Percentiles rank a stretch among this genome's conserved stretches.
Evolutionary conservation across 345 rosid genomes (phyloP).

Genomic region (Heritiera fomes): DNA sequence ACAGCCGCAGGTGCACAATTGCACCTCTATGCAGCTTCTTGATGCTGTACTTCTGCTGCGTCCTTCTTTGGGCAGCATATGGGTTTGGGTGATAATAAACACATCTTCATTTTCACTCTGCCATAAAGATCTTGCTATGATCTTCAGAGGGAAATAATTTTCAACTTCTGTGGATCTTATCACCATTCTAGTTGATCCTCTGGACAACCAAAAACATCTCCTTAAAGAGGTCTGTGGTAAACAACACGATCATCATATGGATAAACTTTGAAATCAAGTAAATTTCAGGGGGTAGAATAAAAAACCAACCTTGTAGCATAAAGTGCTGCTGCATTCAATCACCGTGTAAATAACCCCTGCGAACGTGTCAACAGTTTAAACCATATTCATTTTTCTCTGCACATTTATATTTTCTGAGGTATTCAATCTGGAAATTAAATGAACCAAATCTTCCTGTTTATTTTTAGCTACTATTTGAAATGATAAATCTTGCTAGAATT

Average conservation of each 20-base stretch:
- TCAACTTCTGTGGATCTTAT: neutral
- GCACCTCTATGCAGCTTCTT: neutral
- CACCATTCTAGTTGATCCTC: neutral
- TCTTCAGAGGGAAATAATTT: neutral
- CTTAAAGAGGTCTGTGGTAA: neutral
- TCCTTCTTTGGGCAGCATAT: neutral
- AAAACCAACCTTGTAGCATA: neutral
- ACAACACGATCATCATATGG: neutral
- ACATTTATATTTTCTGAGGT: neutral
- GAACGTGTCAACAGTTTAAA: neutral
- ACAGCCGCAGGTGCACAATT: neutral
- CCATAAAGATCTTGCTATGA: neutral
- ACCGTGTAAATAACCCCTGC: neutral
- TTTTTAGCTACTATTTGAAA: neutral
- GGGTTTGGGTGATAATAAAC: neutral
- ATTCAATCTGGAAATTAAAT: neutral
- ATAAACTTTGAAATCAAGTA: neutral
- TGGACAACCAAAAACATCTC: too few relatives aligned
- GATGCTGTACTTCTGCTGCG: neutral
- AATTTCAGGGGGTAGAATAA: neutral
- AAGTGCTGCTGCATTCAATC: neutral
- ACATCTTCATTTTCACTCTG: neutral
- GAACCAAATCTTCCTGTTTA: neutral
- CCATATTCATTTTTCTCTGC: neutral
- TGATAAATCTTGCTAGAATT: constrained; percentile 8